Percentiles rank a stretch among this genome's conserved stretches.
Evolutionary conservation across 345 rosid species (phyloP).

Genomic region (Abelmoschus esculentus): DNA sequence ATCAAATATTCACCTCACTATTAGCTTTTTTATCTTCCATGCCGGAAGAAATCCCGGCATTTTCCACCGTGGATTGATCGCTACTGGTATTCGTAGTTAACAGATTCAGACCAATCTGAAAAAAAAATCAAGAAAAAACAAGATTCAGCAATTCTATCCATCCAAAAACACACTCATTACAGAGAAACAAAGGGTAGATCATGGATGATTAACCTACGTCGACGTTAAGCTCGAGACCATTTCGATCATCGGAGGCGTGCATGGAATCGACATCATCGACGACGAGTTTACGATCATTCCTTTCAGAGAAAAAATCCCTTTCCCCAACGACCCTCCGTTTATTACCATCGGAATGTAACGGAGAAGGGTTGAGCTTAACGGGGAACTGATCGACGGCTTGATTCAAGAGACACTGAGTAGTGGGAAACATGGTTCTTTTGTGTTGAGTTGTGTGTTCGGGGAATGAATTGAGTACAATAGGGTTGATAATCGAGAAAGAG

Average conservation of each 20-base stretch:
- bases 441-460: constrained; percentile 14
- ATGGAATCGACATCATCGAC: neutral
- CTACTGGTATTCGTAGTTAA: constrained; percentile 47
- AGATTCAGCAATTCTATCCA: neutral
- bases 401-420: neutral
- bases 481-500: constrained; percentile 24
- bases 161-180: neutral
- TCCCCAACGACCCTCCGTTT: neutral
- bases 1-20: constrained; percentile 32
- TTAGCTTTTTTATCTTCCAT: constrained; percentile 39
- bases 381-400: constrained; percentile 38
- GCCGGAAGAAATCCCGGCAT: constrained; percentile 15
- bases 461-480: constrained; percentile 45
- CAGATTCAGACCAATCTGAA: constrained; percentile 61
- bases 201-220: constrained; percentile 25
- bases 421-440: neutral
- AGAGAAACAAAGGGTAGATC: neutral
- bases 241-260: constrained; percentile 4
- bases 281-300: neutral
- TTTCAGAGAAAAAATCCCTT: neutral
- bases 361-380: constrained; percentile 4
- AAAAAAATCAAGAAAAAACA: neutral
- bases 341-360: neutral
- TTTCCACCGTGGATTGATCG: constrained; percentile 51
- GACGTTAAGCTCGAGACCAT: constrained; percentile 28